Evolutionary conservation across 1,139 yeast genomes (phyloP), one percentile per base, ranked within the genome.

Genomic region (Scheffersomyces titani): DNA sequence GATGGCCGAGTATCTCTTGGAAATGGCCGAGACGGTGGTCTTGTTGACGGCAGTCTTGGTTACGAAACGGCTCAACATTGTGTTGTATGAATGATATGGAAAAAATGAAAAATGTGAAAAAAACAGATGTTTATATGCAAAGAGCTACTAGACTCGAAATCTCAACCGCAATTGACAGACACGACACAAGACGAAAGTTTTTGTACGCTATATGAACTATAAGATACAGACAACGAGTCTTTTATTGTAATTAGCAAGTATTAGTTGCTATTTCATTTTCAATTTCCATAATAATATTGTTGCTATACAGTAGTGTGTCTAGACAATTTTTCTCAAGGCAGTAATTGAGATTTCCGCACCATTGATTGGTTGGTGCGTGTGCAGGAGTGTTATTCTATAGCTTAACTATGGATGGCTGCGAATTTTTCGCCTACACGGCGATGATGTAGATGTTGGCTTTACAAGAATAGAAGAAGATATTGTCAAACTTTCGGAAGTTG

Each of bases 1-100:
- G 61, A 82, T 81, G 58, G 81, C 71, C 49, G 78, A 78, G 63
- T 62, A 67, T 67, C 83, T 62, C 57, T 61, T 64, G 59, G 54
- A 53, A 55, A 61, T 55, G 69, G 60, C 49, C n/a, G 59, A 20
- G 51, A 19, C 13, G 44, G 44, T 19, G 22, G 51, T 19, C 24
- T 19, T 21, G 49, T 19, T 18, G 49, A 19, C 46, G 13, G 36
- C 20, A 20, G 48, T 16, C 20, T 18, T 30, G 18, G 18, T 20
- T 16, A 46, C 22, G 49, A 46, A 46, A 46, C 49, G 49, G 24
- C 24, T 16, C 22, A 46, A 46, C 49, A 46, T 46, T n/a, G 22
- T 19, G 48, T 30, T 9, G 40, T 30, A 30, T 30, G 40, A 30
- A 9, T 46, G 22, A 46, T 46, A 22, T 19, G n/a, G 24, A 46